Percentiles rank a stretch among this genome's conserved stretches.
Conservation (phyloP, 345 rosid species). For the Sisymbrium irio region DNA sequence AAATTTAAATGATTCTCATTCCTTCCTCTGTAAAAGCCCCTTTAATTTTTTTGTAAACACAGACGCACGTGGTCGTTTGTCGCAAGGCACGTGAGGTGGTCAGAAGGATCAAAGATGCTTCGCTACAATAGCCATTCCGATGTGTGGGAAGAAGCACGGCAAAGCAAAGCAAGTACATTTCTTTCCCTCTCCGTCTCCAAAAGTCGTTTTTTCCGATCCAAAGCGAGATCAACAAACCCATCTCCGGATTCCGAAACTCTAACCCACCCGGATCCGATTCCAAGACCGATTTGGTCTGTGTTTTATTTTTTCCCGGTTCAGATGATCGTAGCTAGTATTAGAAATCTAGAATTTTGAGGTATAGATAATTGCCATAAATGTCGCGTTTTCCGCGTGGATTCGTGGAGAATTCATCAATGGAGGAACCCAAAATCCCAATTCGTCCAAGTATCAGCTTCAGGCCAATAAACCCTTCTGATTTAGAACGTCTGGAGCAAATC, state of each 20-base stretch:
- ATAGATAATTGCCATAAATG: not conserved
- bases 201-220: conserved; percentile 23
- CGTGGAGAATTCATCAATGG: conserved; percentile 48
- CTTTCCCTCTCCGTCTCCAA: conserved; percentile 1
- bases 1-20: too few relatives aligned
- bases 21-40: too few relatives aligned
- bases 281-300: not conserved
- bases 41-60: not conserved
- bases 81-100: conserved; percentile 24
- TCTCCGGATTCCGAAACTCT: conserved; percentile 8
- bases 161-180: conserved; percentile 6
- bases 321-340: not conserved
- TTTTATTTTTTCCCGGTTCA: not conserved
- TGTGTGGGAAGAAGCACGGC: not conserved
- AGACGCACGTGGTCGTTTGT: conserved; percentile 19
- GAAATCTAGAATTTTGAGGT: conserved; percentile 8
- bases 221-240: conserved; percentile 17
- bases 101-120: conserved; percentile 13
- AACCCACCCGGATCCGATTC: conserved; percentile 23
- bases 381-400: conserved; percentile 47
- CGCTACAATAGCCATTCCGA: conserved; percentile 5
- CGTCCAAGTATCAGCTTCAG: conserved; percentile 69
- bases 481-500: conserved; percentile 64
- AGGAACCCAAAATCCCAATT: conserved; percentile 40
- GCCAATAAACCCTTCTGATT: conserved; percentile 70